Percentiles rank a stretch among this genome's conserved stretches.
Conservation (phyloP, 441 rosid genomes). For the Bruguiera hainesii region DNA sequence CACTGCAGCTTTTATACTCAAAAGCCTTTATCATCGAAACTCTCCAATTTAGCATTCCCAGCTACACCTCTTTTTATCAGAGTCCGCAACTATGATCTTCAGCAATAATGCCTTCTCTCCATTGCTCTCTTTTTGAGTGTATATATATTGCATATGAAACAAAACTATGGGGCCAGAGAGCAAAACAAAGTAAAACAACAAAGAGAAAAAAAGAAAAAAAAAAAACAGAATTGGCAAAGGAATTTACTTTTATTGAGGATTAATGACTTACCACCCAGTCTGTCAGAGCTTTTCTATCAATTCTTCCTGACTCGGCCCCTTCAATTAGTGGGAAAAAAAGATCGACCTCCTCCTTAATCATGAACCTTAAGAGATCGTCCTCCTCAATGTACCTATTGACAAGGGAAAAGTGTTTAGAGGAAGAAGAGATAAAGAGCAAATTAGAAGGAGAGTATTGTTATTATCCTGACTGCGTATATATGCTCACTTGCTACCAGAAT, state of each 20-base stretch:
- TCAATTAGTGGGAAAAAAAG: slow-evolving; percentile 60
- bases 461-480: background rate
- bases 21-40: too few relatives aligned
- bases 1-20: too few relatives aligned
- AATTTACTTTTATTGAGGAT: background rate
- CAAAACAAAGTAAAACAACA: too few relatives aligned
- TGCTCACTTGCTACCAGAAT: slow-evolving; percentile 43
- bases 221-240: background rate
- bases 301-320: slow-evolving; percentile 47
- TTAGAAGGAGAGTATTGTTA: background rate
- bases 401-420: background rate
- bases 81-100: too few relatives aligned
- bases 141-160: too few relatives aligned
- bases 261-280: slow-evolving; percentile 69
- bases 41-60: too few relatives aligned
- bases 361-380: slow-evolving; percentile 65
- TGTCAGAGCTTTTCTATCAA: slow-evolving; percentile 51
- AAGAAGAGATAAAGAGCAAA: background rate
- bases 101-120: too few relatives aligned
- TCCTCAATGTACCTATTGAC: slow-evolving; percentile 60
- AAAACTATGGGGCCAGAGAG: too few relatives aligned
- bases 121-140: too few relatives aligned
- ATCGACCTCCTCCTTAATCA: slow-evolving; percentile 85
- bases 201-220: background rate
- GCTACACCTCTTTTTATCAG: too few relatives aligned